These are phyloP conservation scores for Martiniozyma abietophila DNA, from an alignment of 805 yeast genomes.

Conservation along the genomic window DNA sequence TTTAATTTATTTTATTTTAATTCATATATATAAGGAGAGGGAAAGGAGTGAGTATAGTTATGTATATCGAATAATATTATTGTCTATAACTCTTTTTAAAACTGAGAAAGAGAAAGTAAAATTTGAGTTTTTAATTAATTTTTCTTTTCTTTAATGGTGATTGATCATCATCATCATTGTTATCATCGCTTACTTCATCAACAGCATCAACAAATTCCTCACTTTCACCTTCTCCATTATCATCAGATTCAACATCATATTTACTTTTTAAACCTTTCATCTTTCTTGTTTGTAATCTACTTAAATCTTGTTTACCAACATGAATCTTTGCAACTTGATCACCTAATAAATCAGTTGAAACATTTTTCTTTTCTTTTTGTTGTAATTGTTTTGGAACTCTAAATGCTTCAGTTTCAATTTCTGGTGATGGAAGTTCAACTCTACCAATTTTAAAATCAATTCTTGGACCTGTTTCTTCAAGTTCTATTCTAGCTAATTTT, in stretches of 20 bases:
- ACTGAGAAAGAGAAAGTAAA: background rate
- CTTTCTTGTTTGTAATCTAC: conserved; percentile 89
- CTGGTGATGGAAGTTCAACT: conserved; percentile 71
- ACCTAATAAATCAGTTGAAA: conserved; percentile 81
- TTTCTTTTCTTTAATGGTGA: conserved; percentile 22
- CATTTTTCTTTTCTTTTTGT: conserved; percentile 79
- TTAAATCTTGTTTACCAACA: conserved; percentile 89
- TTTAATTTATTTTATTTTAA: background rate
- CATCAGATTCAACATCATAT: conserved; percentile 60
- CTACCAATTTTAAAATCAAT: conserved; percentile 90
- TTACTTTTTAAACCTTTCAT: conserved; percentile 93
- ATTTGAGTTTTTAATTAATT: conserved; percentile 7
- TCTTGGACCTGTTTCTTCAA: conserved; percentile 93
- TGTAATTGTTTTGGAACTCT: conserved; percentile 74
- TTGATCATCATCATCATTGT: conserved; percentile 11
- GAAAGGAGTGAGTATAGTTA: background rate
- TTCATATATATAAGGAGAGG: background rate
- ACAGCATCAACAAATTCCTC: conserved; percentile 22
- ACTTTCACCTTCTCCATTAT: conserved; percentile 22
- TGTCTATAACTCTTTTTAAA: background rate
- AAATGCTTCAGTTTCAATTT: conserved; percentile 83
- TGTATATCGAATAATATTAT: background rate
- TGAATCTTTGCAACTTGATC: conserved; percentile 96
- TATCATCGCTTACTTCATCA: conserved; percentile 18
- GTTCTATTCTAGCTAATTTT: conserved; percentile 86